A percentile compares a stretch with the other conserved stretches of the same genome.
These are phyloP conservation scores for Panicum virgatum DNA, from an alignment of 202 grass and related monocot species.

Conservation along the genomic window DNA sequence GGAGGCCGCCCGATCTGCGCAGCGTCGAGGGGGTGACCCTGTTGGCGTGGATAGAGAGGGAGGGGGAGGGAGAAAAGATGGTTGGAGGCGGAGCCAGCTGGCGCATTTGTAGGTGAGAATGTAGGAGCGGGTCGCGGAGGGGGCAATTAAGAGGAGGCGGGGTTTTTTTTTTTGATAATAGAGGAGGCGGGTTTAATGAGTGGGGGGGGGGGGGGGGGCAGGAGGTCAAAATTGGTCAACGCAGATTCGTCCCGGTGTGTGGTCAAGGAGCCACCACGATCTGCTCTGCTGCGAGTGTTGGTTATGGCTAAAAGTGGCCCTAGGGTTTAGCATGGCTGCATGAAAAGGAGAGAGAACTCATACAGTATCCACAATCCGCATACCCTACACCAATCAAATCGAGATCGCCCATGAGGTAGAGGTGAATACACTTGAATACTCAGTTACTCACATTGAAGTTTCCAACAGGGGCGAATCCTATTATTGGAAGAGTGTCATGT, in stretches of 20 bases:
- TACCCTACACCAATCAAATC: neutral
- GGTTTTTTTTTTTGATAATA: too few species aligned
- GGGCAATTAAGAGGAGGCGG: neutral
- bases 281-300: neutral
- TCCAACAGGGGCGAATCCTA: too few species aligned
- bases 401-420: neutral
- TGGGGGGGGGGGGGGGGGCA: neutral
- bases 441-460: neutral
- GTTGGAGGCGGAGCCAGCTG: slow-evolving; percentile 19
- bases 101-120: neutral
- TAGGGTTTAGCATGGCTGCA: neutral
- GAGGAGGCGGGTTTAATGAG: too few species aligned
- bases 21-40: neutral
- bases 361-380: neutral
- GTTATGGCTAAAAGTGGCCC: neutral
- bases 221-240: slow-evolving; percentile 6
- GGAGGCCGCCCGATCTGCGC: neutral
- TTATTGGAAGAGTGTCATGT: too few species aligned
- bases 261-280: neutral
- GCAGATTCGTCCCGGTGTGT: neutral
- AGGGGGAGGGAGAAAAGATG: too few species aligned
- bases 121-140: neutral
- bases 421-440: too few species aligned
- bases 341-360: too few species aligned
- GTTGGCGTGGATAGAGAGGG: neutral